phyloP scores from a whole-genome alignment of 2,329 filamentous ascomycete genomes.

The Exophiala sp. region DNA sequence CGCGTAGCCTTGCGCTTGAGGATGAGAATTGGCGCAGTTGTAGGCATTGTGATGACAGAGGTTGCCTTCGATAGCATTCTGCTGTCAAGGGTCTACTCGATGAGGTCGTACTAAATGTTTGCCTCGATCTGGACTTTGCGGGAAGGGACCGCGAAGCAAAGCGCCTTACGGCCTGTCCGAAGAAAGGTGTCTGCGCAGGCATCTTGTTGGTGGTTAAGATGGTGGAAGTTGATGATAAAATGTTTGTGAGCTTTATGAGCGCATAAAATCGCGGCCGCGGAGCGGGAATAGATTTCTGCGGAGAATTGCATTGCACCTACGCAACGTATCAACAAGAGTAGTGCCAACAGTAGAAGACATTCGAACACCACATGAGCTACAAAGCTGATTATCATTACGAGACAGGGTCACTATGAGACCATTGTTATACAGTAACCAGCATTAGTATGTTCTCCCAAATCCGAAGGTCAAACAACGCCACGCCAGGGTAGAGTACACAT shows the following conservation, averaged over 20 bases:
- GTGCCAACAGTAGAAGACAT: too few relatives aligned
- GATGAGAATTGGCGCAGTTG: constrained; percentile 22
- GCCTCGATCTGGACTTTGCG: constrained; percentile 28
- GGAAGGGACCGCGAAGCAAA: constrained; percentile 3
- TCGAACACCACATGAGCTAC: too few relatives aligned
- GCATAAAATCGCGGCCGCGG: too few relatives aligned
- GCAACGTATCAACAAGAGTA: too few relatives aligned
- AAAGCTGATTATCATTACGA: too few relatives aligned
- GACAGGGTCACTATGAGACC: too few relatives aligned
- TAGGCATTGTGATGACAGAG: constrained; percentile 21
- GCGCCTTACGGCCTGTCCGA: constrained; percentile 9
- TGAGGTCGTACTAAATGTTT: constrained; percentile 50
- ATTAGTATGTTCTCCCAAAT: too few relatives aligned
- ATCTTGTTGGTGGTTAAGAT: constrained; percentile 1
- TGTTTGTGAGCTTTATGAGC: neutral
- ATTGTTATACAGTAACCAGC: too few relatives aligned
- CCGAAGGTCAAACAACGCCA: neutral
- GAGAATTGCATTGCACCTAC: too few relatives aligned
- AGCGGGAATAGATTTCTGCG: too few relatives aligned
- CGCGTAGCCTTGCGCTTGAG: constrained; percentile 32
- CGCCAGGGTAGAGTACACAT: neutral
- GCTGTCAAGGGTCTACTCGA: constrained; percentile 36
- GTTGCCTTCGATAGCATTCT: constrained; percentile 7
- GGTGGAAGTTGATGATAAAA: neutral
- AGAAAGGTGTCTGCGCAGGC: constrained; percentile 2